Base-by-base conservation (phyloP, 306 rosid genomes). In the Rosa rugosa region DNA sequence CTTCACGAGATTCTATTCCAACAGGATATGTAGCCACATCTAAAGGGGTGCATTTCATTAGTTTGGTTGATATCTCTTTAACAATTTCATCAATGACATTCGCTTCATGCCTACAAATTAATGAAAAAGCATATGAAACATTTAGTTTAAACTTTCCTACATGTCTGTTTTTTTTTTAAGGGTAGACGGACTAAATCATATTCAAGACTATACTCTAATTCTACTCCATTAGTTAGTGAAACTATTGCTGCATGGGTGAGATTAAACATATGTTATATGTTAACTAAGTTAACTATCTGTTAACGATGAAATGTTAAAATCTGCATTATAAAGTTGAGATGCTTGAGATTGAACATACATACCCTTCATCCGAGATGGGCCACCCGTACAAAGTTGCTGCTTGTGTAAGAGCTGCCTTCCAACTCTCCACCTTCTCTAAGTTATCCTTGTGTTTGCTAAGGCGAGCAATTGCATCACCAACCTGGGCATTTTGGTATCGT, bases 391-490 rank as follows among this genome's bases (percentile, higher is more conserved):
- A 38, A 77, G 11, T 34, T 3, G 51, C 17, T 16, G 69, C 46
- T 20, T 76, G 25, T 31, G 11, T 1, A 3, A 76, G 56, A 20
- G 64, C 80, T 31, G 4, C 20, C 17, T 10, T 76, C 80, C 80
- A 64, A 8, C 14, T 63, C 4, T 13, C 22, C 11, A 64, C 22
- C 72, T 42, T 76, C 22, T 64, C 42, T 18, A 18, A 22, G 31
- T 56, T 18, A 3, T 25, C 60, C 18, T 8, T 49, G 7, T 23
- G 14, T 18, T 11, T 12, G 45, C 6, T 57, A 27, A 60, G 79
- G 4, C 13, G 9, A 45, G 46, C 64, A 57, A 76, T 14, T 6
- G 64, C 80, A 11, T 76, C 73, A 3, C 80, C 73, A 50, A 76
- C 63, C 6, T 3, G 47, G 22, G 62, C 80, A 9, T 4, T 44